phyloP scores from a whole-genome alignment of 208 protist species.

The Leishmania amazonensis region DNA sequence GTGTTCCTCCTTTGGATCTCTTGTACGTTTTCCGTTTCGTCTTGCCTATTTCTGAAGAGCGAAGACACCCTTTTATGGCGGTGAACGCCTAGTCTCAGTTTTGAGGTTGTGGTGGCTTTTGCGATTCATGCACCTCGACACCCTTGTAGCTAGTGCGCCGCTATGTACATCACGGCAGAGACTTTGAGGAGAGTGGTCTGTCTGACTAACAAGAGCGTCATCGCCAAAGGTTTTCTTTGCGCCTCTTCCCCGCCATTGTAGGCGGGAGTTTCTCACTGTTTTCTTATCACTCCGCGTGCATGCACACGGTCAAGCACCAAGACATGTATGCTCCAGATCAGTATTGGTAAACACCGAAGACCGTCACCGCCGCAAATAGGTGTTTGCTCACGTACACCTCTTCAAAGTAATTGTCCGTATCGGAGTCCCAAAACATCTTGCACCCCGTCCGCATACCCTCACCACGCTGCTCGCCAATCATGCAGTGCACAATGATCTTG shows the following conservation, averaged over 20 bases:
- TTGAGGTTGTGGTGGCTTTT: not conserved
- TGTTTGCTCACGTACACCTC: constrained; percentile 91
- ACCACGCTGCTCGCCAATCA: constrained; percentile 94
- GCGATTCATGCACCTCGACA: not conserved
- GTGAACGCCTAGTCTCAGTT: not conserved
- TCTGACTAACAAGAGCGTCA: not conserved
- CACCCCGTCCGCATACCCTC: constrained; percentile 91
- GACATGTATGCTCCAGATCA: constrained; percentile 19
- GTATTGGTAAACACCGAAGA: constrained; percentile 95
- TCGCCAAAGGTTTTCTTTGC: not conserved
- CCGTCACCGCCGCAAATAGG: constrained; percentile 92
- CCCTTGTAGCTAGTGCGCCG: too few species aligned
- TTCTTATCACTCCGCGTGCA: not conserved
- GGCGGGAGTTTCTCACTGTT: not conserved
- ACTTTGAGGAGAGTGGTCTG: not conserved
- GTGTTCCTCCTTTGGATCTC: not conserved
- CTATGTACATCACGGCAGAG: constrained; percentile 8
- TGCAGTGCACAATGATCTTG: constrained; percentile 93
- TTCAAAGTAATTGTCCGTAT: constrained; percentile 95
- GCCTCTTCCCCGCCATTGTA: not conserved
- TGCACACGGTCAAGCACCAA: not conserved
- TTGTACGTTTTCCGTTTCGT: not conserved
- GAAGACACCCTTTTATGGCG: not conserved
- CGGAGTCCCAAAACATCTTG: constrained; percentile 96
- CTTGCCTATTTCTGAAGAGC: not conserved